Evolutionary conservation across 192 early-diverging fungal species (phyloP), one percentile per base, ranked within the genome.

Genomic region (Coemansia sp.): DNA sequence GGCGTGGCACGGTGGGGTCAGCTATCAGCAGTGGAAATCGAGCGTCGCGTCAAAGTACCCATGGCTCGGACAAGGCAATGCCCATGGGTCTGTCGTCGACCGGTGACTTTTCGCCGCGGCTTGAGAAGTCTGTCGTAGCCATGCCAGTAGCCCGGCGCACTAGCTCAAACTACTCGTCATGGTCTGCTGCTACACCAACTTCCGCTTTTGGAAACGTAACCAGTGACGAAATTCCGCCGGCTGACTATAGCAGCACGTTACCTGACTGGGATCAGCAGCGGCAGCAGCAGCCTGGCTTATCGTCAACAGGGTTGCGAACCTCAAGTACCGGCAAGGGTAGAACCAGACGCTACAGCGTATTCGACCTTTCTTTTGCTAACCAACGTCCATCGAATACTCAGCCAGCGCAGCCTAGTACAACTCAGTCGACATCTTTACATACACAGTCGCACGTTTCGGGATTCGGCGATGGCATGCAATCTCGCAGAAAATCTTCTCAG

Each of bases 341-440:
- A 13, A 57, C 43, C 12, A 44, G 73, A 27, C 73, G 73, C 12
- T 76, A 76, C 53, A 76, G 73, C 59, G 73, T 76, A 55, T 76
- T 76, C 46, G 73, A 76, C 14, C 9, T 69, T 14, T 58, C 73
- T 11, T 76, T 69, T 62, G 73, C 58, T 13, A 62, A 42, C 59
- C 66, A 61, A 9, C 53, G 52, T 2, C 52, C 60, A n/a, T 19
- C 43, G 4, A 46, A 34, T 25, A 43, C 25, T 25, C 59, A 51
- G 49, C 18, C 25, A 13, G 23, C 59, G 53, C 17, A 61, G 37
- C 50, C 50, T 49, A 25, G 30, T 40, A 42, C 41, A 33, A 40
- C 21, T 41, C 49, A 13, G 49, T 3, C 14, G 9, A 51, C 23
- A 12, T 2, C 49, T 30, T 30, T 30, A 30, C 27, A 30, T 30